Base-by-base conservation (phyloP, 2,329 filamentous ascomycete species). In the Stachybotrys echinatus region DNA sequence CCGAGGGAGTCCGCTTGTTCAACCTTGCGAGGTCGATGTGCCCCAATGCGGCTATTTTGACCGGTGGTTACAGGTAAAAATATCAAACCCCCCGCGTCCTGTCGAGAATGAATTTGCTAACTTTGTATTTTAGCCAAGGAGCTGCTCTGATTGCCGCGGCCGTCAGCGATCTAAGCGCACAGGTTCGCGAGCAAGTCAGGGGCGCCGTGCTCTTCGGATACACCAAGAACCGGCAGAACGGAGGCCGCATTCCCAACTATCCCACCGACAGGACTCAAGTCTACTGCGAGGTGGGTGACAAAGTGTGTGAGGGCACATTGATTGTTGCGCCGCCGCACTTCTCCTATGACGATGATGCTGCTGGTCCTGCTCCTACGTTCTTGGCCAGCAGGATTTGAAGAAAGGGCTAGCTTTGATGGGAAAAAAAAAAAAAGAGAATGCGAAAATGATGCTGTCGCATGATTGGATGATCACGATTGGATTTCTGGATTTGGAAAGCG, bases 171-270 rank as follows among this genome's bases (percentile, higher is more conserved):
- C 57, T 73, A 18, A 51, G 55, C 42, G 48, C 53, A 4, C 21
- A 51, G 18, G 55, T 71, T 45, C 57, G 62, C 22, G 53, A 65
- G 27, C 63, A 72, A 61, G 60, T 73, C 50, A 66, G 62, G 42
- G 69, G 65, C 19, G 59, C 62, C 2, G 65, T 67, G 12, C 61
- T 71, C 22, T 71, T 69, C 39, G 70, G 71, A 0, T 72, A 73
- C 52, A 72, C 71, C 48, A 67, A 72, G 63, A 73, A 74, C 57
- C 53, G 61, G 45, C 71, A 74, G 56, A 70, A 73, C 53, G 46
- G 48, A 3, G 69, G 71, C 34, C 50, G 58, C 37, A 72, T 74
- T 22, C 66, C 65, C 40, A 65, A 66, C 52, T 74, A 66, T 52
- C 65, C 68, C 0, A 49, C 49, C 1, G 59, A 62, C 34, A 61